A percentile compares a stretch with the other conserved stretches of the same genome.
phyloP scores from a whole-genome alignment of 257 asterid genomes.

The Rhazya stricta region DNA sequence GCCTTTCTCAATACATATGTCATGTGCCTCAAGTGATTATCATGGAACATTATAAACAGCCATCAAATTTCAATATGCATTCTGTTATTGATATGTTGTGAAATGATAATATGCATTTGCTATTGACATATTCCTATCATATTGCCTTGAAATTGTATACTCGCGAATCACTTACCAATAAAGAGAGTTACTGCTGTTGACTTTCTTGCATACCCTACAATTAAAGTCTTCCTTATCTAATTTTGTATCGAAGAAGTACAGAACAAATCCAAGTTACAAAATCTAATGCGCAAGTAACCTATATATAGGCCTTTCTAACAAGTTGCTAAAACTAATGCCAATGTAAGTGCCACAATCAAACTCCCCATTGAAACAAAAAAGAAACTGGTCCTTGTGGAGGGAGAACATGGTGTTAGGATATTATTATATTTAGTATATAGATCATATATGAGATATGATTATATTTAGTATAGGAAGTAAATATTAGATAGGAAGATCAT shows the following conservation, averaged over 20 bases:
- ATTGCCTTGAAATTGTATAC: no score
- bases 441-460: no score
- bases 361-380: not conserved
- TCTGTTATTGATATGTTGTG: not conserved
- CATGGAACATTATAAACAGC: not conserved
- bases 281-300: not conserved
- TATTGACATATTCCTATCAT: no score
- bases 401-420: constrained; percentile 20
- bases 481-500: no score
- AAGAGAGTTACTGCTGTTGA: no score
- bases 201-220: no score
- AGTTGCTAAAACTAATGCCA: not conserved
- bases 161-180: no score
- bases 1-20: not conserved
- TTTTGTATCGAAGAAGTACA: not conserved
- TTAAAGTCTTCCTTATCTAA: no score
- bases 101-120: no score
- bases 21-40: not conserved
- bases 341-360: not conserved
- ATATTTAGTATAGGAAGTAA: no score
- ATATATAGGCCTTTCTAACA: not conserved
- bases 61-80: not conserved
- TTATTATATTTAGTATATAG: no score
- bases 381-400: not conserved
- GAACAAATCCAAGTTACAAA: not conserved